Percentiles rank a stretch among this genome's conserved stretches.
phyloP scores from a whole-genome alignment of 2,329 filamentous ascomycete species.

The Verticillium alfalfae region DNA sequence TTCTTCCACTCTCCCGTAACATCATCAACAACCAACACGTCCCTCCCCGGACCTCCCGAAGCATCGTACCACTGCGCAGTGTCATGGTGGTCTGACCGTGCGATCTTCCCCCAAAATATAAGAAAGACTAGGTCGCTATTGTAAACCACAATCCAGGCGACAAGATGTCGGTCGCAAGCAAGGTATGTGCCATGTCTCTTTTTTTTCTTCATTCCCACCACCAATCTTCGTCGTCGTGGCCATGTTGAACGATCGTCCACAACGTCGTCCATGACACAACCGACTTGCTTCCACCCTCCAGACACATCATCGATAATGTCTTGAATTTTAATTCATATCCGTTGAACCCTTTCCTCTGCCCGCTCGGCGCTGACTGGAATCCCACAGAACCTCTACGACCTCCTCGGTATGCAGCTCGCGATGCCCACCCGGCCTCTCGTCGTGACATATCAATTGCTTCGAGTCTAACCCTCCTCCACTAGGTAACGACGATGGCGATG shows the following conservation, averaged over 20 bases:
- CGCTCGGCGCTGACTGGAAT: neutral
- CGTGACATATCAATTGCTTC: neutral
- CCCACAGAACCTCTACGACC: constrained; percentile 87
- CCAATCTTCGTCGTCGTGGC: neutral
- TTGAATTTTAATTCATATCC: neutral
- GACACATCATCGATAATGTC: neutral
- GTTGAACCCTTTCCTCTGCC: neutral
- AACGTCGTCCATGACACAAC: neutral
- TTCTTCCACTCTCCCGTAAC: constrained; percentile 13
- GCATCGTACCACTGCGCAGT: neutral
- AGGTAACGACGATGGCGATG: constrained; percentile 62
- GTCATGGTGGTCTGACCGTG: constrained; percentile 16
- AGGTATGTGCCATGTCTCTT: constrained; percentile 7
- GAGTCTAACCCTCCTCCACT: constrained; percentile 15
- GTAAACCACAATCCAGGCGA: constrained; percentile 15
- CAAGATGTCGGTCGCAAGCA: constrained; percentile 16
- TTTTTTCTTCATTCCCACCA: neutral
- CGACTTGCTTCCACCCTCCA: neutral
- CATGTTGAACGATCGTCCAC: neutral
- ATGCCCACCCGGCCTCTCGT: constrained; percentile 14
- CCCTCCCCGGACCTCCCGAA: constrained; percentile 7
- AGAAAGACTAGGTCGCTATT: constrained; percentile 16
- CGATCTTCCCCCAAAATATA: constrained; percentile 9
- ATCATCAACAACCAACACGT: constrained; percentile 10
- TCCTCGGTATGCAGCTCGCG: constrained; percentile 71